phyloP scores from a whole-genome alignment of 768 basidiomycete genomes.

The Trichaptum fuscoviolaceum region DNA sequence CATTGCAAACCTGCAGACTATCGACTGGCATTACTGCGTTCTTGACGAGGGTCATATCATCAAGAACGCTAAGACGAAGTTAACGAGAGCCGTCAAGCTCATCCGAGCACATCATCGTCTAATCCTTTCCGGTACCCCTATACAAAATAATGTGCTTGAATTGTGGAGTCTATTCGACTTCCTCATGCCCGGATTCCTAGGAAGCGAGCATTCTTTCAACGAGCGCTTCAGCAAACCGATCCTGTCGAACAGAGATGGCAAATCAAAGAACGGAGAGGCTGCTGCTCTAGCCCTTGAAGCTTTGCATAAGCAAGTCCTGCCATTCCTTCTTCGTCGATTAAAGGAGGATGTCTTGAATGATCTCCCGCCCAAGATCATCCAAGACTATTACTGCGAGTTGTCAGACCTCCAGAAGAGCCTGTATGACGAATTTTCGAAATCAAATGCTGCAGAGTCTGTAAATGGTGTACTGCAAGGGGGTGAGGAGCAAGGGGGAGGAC shows the following conservation, averaged over 20 bases:
- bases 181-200: constrained; percentile 98
- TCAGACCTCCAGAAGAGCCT: constrained; percentile 90
- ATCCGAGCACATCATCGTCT: constrained; percentile 89
- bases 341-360: constrained; percentile 97
- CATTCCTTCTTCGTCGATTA: constrained; percentile 90
- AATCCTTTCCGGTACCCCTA: constrained; percentile 94
- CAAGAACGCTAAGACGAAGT: constrained; percentile 97
- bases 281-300: constrained; percentile 94
- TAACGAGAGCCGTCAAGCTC: constrained; percentile 92
- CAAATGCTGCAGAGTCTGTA: constrained; percentile 65
- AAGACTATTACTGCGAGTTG: constrained; percentile 98
- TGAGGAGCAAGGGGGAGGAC: constrained; percentile 31
- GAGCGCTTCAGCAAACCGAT: constrained; percentile 97
- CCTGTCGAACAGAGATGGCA: constrained; percentile 89
- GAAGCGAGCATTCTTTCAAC: constrained; percentile 92
- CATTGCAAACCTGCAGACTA: constrained; percentile 61
- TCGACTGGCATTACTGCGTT: constrained; percentile 93
- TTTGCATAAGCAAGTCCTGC: constrained; percentile 97
- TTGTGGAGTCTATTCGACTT: constrained; percentile 99
- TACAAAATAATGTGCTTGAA: constrained; percentile 98
- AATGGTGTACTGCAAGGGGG: constrained; percentile 39
- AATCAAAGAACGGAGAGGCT: constrained; percentile 90
- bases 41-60: constrained; percentile 98
- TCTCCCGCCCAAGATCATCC: constrained; percentile 97
- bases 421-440: constrained; percentile 90